Evolutionary conservation across 768 basidiomycete species (phyloP).

Genomic region (Amylocystis lapponica): DNA sequence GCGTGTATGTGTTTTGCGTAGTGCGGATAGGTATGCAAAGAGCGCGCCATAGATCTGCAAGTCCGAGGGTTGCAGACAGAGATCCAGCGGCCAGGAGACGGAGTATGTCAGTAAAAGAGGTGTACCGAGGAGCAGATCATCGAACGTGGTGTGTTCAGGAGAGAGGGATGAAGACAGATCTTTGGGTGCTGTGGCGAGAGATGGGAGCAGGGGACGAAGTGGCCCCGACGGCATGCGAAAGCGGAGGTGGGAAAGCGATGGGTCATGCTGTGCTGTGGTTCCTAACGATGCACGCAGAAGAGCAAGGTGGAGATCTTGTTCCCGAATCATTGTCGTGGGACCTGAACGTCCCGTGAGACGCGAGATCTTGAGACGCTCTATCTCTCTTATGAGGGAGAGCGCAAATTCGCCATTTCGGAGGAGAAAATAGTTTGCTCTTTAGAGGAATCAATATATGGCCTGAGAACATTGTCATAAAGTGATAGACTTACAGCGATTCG

Average conservation of each 20-base stretch:
- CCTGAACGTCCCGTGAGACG: slow-evolving; percentile 65
- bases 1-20: slow-evolving; percentile 79
- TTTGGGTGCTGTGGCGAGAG: slow-evolving; percentile 37
- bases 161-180: slow-evolving; percentile 38
- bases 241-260: slow-evolving; percentile 62
- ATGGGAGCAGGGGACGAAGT: slow-evolving; percentile 73
- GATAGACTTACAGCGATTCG: slow-evolving; percentile 65
- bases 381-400: slow-evolving; percentile 77
- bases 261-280: slow-evolving; percentile 83
- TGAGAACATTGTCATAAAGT: not conserved
- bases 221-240: slow-evolving; percentile 81
- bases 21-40: slow-evolving; percentile 77
- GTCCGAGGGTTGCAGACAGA: slow-evolving; percentile 77
- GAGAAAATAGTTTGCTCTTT: slow-evolving; percentile 83
- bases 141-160: slow-evolving; percentile 48
- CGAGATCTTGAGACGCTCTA: slow-evolving; percentile 77
- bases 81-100: slow-evolving; percentile 83
- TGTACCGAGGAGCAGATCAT: slow-evolving; percentile 75
- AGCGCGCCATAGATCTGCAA: slow-evolving; percentile 68
- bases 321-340: slow-evolving; percentile 72
- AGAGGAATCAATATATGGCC: not conserved
- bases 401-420: slow-evolving; percentile 85
- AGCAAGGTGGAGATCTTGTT: slow-evolving; percentile 85
- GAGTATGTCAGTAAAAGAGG: slow-evolving; percentile 63
- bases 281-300: slow-evolving; percentile 84